A percentile compares a stretch with the other conserved stretches of the same genome.
phyloP scores from a whole-genome alignment of 768 basidiomycete species.

The Collybiopsis confluens region DNA sequence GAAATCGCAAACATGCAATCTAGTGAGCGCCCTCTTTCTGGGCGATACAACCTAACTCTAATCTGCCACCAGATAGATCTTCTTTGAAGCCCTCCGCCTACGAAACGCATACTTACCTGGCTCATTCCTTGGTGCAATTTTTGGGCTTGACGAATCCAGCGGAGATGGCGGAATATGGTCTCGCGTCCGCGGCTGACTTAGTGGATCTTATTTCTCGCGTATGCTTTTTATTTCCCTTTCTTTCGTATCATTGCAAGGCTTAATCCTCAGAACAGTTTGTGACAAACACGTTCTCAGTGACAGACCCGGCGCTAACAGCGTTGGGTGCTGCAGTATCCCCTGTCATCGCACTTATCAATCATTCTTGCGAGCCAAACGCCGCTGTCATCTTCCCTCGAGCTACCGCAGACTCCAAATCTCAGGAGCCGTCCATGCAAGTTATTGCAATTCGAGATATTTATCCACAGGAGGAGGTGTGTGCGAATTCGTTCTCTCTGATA shows the following conservation, averaged over 20 bases:
- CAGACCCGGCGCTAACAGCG: slow-evolving; percentile 71
- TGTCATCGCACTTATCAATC: slow-evolving; percentile 75
- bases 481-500: background rate
- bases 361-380: slow-evolving; percentile 85
- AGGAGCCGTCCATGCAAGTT: slow-evolving; percentile 68
- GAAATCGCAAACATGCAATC: slow-evolving; percentile 73
- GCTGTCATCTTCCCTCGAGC: slow-evolving; percentile 84
- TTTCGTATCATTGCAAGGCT: no score
- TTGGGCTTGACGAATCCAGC: slow-evolving; percentile 55
- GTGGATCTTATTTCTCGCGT: slow-evolving; percentile 74
- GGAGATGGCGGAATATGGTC: slow-evolving; percentile 54
- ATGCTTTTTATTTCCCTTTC: background rate
- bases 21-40: slow-evolving; percentile 43
- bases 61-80: slow-evolving; percentile 45
- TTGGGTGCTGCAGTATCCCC: slow-evolving; percentile 87
- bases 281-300: slow-evolving; percentile 87
- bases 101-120: slow-evolving; percentile 63
- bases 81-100: slow-evolving; percentile 43
- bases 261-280: slow-evolving; percentile 55
- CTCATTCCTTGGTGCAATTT: slow-evolving; percentile 72
- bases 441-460: slow-evolving; percentile 64
- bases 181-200: slow-evolving; percentile 56
- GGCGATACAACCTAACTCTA: background rate
- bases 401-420: slow-evolving; percentile 22
- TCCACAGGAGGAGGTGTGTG: slow-evolving; percentile 64